Conservation (phyloP, 2,329 filamentous ascomycete genomes). For the Thielaviopsis euricoi region DNA sequence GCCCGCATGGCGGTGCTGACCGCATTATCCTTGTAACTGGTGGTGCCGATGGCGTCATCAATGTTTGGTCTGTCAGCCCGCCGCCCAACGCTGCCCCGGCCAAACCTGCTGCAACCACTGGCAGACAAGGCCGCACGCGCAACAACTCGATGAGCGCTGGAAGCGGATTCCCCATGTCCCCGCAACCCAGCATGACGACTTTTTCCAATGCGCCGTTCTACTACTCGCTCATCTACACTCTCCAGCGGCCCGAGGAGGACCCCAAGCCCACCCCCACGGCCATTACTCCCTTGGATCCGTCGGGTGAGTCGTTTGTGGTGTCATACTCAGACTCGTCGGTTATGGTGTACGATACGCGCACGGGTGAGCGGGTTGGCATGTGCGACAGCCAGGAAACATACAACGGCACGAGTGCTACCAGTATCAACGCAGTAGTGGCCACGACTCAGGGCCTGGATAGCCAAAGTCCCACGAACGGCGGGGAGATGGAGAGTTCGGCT, state of each 20-base stretch:
- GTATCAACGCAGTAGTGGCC: slow-evolving; percentile 81
- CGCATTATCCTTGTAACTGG: slow-evolving; percentile 83
- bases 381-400: slow-evolving; percentile 95
- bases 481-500: slow-evolving; percentile 58
- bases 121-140: slow-evolving; percentile 47
- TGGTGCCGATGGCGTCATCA: slow-evolving; percentile 76
- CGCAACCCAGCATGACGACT: slow-evolving; percentile 58
- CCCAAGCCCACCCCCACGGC: slow-evolving; percentile 64
- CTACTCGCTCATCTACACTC: slow-evolving; percentile 75
- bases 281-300: slow-evolving; percentile 72
- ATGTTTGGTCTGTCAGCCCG: slow-evolving; percentile 86
- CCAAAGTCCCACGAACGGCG: slow-evolving; percentile 33
- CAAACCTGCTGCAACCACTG: slow-evolving; percentile 38
- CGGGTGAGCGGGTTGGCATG: slow-evolving; percentile 75
- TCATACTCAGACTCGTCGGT: slow-evolving; percentile 83
- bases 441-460: slow-evolving; percentile 73
- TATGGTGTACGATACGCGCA: slow-evolving; percentile 80
- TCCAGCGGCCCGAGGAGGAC: slow-evolving; percentile 46
- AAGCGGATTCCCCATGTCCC: slow-evolving; percentile 76
- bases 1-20: slow-evolving; percentile 63
- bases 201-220: slow-evolving; percentile 77
- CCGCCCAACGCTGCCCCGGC: slow-evolving; percentile 76
- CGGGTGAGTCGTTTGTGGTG: slow-evolving; percentile 80
- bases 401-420: slow-evolving; percentile 60
- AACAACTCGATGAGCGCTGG: slow-evolving; percentile 91